Conservation (phyloP, 225 moss, liverwort and hornwort species). For the Takakia lepidozioides region DNA sequence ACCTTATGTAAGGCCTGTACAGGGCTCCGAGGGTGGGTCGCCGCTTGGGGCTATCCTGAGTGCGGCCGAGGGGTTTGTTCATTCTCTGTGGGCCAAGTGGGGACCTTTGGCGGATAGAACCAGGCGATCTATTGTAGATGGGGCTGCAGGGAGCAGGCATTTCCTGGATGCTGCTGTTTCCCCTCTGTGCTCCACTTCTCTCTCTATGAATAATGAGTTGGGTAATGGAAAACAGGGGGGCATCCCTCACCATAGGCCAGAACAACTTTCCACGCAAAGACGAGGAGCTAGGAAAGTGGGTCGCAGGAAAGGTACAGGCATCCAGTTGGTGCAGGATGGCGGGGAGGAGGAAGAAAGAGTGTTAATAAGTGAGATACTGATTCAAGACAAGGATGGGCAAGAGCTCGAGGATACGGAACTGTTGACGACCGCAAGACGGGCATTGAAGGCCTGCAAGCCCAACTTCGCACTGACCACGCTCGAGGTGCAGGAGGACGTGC, state of each 20-base stretch:
- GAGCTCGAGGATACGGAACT: slow-evolving; percentile 69
- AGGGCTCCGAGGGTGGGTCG: slow-evolving; percentile 7
- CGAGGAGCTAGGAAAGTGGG: too few species aligned
- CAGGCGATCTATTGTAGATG: slow-evolving; percentile 26
- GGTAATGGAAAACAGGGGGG: slow-evolving; percentile 22
- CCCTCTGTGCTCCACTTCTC: slow-evolving; percentile 20
- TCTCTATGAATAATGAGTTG: slow-evolving; percentile 19
- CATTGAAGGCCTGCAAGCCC: slow-evolving; percentile 92
- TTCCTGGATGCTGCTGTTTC: slow-evolving; percentile 13
- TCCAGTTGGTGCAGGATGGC: slow-evolving; percentile 52
- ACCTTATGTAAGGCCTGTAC: slow-evolving; percentile 4
- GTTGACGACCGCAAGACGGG: slow-evolving; percentile 61
- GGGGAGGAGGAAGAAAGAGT: slow-evolving; percentile 77
- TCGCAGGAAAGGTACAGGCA: slow-evolving; percentile 43
- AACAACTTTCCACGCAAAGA: too few species aligned
- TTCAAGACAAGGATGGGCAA: slow-evolving; percentile 88
- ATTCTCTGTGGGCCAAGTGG: slow-evolving; percentile 57
- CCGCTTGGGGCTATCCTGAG: slow-evolving; percentile 47
- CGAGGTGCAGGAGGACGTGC: slow-evolving; percentile 98
- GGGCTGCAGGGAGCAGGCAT: slow-evolving; percentile 23
- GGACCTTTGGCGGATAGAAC: slow-evolving; percentile 39
- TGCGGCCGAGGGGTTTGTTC: slow-evolving; percentile 54
- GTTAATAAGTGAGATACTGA: slow-evolving; percentile 90
- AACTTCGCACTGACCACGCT: slow-evolving; percentile 93
- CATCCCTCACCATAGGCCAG: too few species aligned